Percentiles rank a stretch among this genome's conserved stretches.
Evolutionary conservation across 331 rosid genomes (phyloP).

Genomic region (Spiraea crenata): DNA sequence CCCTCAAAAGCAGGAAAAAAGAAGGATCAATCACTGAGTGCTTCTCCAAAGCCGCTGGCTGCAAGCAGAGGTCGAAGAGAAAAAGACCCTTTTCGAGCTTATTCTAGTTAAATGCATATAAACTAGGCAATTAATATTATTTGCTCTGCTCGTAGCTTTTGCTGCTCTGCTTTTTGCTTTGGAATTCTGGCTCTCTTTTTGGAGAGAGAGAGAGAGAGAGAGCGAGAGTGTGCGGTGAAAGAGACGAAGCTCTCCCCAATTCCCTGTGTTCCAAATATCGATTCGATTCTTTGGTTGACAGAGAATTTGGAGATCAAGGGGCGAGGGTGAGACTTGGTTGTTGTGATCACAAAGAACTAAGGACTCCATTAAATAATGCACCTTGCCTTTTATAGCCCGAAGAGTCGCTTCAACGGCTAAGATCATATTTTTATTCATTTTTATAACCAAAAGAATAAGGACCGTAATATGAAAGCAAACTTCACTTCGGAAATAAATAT

Average conservation of each 20-base stretch:
- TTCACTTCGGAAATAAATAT: not conserved
- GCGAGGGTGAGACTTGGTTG: constrained; percentile 55
- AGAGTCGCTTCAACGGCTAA: constrained; percentile 38
- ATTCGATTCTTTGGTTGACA: constrained; percentile 65
- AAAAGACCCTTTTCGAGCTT: constrained; percentile 41
- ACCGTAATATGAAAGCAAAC: not conserved
- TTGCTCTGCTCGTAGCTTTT: constrained; percentile 9
- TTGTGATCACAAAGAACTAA: constrained; percentile 43
- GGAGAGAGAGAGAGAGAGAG: not conserved
- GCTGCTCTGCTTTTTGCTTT: not conserved
- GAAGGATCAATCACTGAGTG: constrained; percentile 11
- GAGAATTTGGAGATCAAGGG: constrained; percentile 50
- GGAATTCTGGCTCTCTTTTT: not conserved
- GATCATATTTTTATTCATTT: constrained; percentile 6
- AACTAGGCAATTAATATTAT: constrained; percentile 18
- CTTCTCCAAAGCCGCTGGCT: constrained; percentile 19
- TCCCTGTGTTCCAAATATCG: constrained; percentile 43
- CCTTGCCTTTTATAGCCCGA: constrained; percentile 44
- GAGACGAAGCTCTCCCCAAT: constrained; percentile 37
- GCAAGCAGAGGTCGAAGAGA: constrained; percentile 26
- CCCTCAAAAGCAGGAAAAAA: constrained; percentile 63
- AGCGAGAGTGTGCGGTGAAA: constrained; percentile 10
- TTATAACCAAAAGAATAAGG: not conserved
- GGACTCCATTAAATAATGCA: constrained; percentile 17
- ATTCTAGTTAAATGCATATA: constrained; percentile 24